Evolutionary conservation across 805 yeast genomes (phyloP), one percentile per base, ranked within the genome.

Genomic region (Candida vartiovaarae): DNA sequence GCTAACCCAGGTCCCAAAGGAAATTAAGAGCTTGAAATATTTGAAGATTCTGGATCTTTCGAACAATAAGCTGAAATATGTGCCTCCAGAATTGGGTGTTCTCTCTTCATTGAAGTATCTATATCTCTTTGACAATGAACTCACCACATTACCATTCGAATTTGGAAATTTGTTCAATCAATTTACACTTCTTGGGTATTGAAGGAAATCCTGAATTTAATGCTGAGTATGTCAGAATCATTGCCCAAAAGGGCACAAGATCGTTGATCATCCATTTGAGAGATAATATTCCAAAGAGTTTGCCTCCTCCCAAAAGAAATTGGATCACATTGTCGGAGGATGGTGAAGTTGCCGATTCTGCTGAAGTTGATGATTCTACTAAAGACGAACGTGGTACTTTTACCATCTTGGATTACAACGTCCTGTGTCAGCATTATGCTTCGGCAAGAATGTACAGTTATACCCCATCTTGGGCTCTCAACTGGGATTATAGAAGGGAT

Each of bases 391-490:
- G 64, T 42, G 66, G 67, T 33, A 58, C 75, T 5, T 89, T 93
- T 62, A 83, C 96, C 1, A 67, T 90, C 38, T 73, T 88, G 75
- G 80, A 89, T 33, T 91, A 89, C 68, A 93, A 93, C 66, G 87
- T 95, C 3, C 71, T 93, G 61, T 93, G 99, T 64, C 98, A 91
- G 61, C 93, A 85, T 62, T 91, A 91, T 67, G 97, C 98, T 3
- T 88, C 96, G 4, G 76, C 93, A 23, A 84, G 80, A 61, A 74
- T 91, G 83, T 93, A 87, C 64, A 91, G 85, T 56, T 91, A 86
- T 61, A 89, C 98, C 1, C 98, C 98, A 24, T 79, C 95, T 2
- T 93, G 99, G 98, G 99, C 98, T 3, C 74, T 93, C 49, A 78
- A 80, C 42, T 91, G 98, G 98, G 84, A 84, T 9, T 89, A 82